Base-by-base conservation (phyloP, 345 rosid genomes). In the Eucalyptus curtisii region DNA sequence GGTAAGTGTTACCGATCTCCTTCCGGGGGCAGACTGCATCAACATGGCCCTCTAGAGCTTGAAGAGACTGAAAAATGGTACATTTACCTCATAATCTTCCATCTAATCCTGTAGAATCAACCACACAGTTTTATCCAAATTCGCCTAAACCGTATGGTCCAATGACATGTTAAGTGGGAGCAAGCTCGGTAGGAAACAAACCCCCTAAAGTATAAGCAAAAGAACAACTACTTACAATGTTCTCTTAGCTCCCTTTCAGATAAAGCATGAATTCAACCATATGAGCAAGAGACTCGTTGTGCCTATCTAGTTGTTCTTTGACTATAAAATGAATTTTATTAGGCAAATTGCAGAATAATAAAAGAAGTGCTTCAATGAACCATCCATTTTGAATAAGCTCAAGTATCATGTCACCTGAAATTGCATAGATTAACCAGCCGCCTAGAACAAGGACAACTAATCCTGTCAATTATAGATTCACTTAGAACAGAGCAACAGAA, bases 1-100 rank as follows among this genome's bases (percentile, higher is more conserved):
- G 93, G 90, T 98, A 97, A 82, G 89, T 89, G 85, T 96, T 96
- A 86, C 97, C 97, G 64, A 93, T 94, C 88, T 95, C 94, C 91
- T 96, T 96, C 85, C 90, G 89, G 31, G 98, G 99, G 89, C 98
- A 97, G 90, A 96, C 98, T 49, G 97, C 97, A 92, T 96, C 98
- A n/a, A 96, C 99, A 71, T 94, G 92, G 89, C 98, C 95, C 61
- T 94, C 98, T 53, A 96, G 94, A 85, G 97, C 98, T 94, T 93
- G 95, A 90, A 97, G 95, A 37, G 99, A 90, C 87, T 95, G 99
- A 49, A 97, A 96, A 87, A 14, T 31, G 99, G 99, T 85, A 96
- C 97, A 12, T 79, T 91, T 33, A 96, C 95, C 95, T 96, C 97
- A 84, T 96, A 95, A 90, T 96, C 96, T 93, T 97, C 99, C 99